These are phyloP conservation scores for Pseudocercospora eumusae DNA, from an alignment of 2,329 filamentous ascomycete genomes.

Conservation along the genomic window DNA sequence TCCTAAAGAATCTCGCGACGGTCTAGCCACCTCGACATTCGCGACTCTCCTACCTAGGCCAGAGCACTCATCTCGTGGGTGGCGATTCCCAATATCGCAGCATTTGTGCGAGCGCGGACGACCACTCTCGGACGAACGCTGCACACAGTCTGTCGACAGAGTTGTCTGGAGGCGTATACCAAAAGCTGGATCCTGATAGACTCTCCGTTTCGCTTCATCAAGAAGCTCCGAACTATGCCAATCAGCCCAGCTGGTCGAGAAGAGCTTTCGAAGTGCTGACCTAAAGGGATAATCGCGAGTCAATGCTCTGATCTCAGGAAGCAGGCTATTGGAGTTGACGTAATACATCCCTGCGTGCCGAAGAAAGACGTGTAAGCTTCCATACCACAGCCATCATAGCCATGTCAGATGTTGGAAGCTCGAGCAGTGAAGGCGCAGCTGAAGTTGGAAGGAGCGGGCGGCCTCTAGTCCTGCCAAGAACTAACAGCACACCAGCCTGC, in stretches of 20 bases:
- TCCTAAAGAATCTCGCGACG: neutral
- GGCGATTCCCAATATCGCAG: constrained; percentile 66
- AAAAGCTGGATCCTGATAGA: constrained; percentile 64
- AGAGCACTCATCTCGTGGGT: constrained; percentile 43
- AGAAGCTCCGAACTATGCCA: constrained; percentile 57
- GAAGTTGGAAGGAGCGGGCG: neutral
- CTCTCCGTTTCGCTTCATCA: constrained; percentile 64
- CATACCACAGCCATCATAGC: neutral
- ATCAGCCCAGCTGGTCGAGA: neutral
- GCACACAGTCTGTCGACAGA: constrained; percentile 61
- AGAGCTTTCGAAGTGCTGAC: constrained; percentile 5
- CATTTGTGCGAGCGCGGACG: constrained; percentile 64
- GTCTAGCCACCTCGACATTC: neutral
- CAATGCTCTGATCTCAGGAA: constrained; percentile 68
- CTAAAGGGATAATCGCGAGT: constrained; percentile 67
- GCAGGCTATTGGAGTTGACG: constrained; percentile 67
- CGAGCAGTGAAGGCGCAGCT: neutral
- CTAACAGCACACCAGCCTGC: neutral
- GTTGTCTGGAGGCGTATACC: constrained; percentile 55
- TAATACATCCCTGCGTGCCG: constrained; percentile 59
- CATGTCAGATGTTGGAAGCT: neutral
- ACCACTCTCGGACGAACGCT: constrained; percentile 69
- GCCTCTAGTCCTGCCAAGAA: neutral
- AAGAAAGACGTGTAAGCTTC: neutral
- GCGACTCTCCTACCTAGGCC: neutral